Conservation (phyloP, 805 yeast genomes). For the Metschnikowia peoriensis region DNA sequence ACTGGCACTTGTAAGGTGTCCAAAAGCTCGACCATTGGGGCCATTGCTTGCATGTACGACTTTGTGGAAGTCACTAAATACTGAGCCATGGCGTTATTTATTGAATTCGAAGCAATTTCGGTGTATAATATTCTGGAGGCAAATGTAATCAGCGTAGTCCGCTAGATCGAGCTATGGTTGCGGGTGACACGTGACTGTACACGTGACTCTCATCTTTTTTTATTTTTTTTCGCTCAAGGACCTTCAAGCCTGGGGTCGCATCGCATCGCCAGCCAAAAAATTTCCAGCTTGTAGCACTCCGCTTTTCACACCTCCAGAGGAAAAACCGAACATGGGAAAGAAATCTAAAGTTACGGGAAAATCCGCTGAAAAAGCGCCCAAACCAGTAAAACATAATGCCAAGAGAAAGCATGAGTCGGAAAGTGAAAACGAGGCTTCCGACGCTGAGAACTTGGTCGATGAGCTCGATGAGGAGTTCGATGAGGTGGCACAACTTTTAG, state of each 20-base stretch:
- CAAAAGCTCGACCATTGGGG: slow-evolving; percentile 56
- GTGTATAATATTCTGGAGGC: not conserved
- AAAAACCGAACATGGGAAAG: slow-evolving; percentile 7
- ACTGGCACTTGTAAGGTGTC: slow-evolving; percentile 12
- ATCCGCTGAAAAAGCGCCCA: not conserved
- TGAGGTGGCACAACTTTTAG: slow-evolving; percentile 55
- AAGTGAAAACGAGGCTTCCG: slow-evolving; percentile 27
- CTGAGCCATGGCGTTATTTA: slow-evolving; percentile 28
- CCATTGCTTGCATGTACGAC: slow-evolving; percentile 79
- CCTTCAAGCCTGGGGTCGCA: not conserved
- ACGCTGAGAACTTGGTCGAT: slow-evolving; percentile 44
- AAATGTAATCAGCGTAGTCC: not conserved
- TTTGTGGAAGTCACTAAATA: slow-evolving; percentile 59
- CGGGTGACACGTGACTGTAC: not conserved
- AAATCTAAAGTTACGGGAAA: slow-evolving; percentile 5
- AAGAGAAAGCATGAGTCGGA: slow-evolving; percentile 31
- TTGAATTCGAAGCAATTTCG: no score
- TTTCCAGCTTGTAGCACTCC: slow-evolving; percentile 1
- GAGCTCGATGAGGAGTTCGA: slow-evolving; percentile 56
- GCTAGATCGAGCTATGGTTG: no score
- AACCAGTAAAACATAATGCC: not conserved
- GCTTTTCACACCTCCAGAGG: not conserved
- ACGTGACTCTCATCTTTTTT: not conserved
- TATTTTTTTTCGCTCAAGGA: not conserved
- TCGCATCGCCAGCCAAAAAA: slow-evolving; percentile 16